Base-by-base conservation (phyloP, 176 grass and related monocot species). In the Triticum turgidum region DNA sequence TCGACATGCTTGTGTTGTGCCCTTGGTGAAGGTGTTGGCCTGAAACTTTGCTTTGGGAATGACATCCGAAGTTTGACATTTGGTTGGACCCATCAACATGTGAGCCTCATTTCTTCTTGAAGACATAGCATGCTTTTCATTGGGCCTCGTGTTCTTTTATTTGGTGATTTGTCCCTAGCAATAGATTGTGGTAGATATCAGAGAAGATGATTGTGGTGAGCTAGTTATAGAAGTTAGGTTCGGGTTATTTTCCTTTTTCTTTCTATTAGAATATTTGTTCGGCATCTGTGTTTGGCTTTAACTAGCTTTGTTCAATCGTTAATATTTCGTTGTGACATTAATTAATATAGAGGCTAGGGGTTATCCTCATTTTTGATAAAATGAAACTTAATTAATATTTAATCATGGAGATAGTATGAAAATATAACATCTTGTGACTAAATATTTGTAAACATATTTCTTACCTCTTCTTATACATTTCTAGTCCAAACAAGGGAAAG, bases 401-500 rank as follows among this genome's bases (percentile, higher is more conserved):
- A 37, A 22, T 7, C 3, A 61, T 25, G 21, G 4, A 79, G 33
- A 11, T 14, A 62, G 6, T 4, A 79, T 15, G 10, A 39, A 9
- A 7, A 2, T 25, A 30, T 76, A 75, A 18, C 21, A 79, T 2
- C 14, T 11, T 24, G 0, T 42, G 3, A 51, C 44, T 73, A 69
- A 32, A 61, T 15, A 25, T 32, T 33, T 6, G 3, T 3, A 47
- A 77, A 82, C 21, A 49, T 17, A 52, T 73, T 47, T 11, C 80
- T 0, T 33, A 97, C 89, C 62, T 94, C 7, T 33, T 79, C 27
- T 79, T 61, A 76, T 90, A 97, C n/a, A 92, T 84, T 32, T 62
- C 54, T 11, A 97, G 65, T 37, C 94, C 94, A 41, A 97, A 92
- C 1, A 76, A 87, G n/a, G 94, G 94, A 33, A 97, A 97, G 13